These are phyloP conservation scores for Phytophthora kernoviae DNA, from an alignment of 352 stramenopile genomes.

Conservation along the genomic window DNA sequence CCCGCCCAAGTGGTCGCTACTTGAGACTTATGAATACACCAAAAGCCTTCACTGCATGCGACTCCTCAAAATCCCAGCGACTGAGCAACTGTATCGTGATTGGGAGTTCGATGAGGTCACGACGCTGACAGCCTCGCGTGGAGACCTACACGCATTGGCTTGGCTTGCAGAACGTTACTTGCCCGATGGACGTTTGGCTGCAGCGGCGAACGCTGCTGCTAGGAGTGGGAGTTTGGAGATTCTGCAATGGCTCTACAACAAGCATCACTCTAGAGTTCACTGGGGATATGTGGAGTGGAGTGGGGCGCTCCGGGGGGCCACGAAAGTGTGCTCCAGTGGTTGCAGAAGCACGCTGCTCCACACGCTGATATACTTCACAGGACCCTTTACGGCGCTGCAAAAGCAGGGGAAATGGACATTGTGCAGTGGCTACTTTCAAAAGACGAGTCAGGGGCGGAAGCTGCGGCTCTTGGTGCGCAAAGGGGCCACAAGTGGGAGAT, in stretches of 20 bases:
- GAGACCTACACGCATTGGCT: slow-evolving; percentile 14
- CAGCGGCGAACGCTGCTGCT: slow-evolving; percentile 18
- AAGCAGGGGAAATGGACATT: slow-evolving; percentile 10
- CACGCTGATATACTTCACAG: slow-evolving; percentile 13
- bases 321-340: slow-evolving; percentile 20
- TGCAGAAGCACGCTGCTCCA: slow-evolving; percentile 3
- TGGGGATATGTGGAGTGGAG: slow-evolving; percentile 28
- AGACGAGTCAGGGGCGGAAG: slow-evolving; percentile 3
- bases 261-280: slow-evolving; percentile 15
- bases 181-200: slow-evolving; percentile 8
- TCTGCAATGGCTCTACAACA: slow-evolving; percentile 17
- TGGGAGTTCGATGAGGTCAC: slow-evolving; percentile 24
- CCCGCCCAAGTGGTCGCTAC: slow-evolving; percentile 9
- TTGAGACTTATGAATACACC: slow-evolving; percentile 15
- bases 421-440: slow-evolving; percentile 15
- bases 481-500: slow-evolving; percentile 13
- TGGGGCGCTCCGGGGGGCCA: slow-evolving; percentile 17
- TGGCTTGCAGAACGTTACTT: slow-evolving; percentile 20
- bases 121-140: slow-evolving; percentile 2
- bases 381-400: slow-evolving; percentile 11
- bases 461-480: slow-evolving; percentile 20
- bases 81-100: slow-evolving; percentile 14
- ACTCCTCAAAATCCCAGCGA: slow-evolving; percentile 5
- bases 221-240: slow-evolving; percentile 12
- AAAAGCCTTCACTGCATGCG: slow-evolving; percentile 27